Conservation (phyloP, 805 yeast species). For the Blastobotrys attinorum region DNA sequence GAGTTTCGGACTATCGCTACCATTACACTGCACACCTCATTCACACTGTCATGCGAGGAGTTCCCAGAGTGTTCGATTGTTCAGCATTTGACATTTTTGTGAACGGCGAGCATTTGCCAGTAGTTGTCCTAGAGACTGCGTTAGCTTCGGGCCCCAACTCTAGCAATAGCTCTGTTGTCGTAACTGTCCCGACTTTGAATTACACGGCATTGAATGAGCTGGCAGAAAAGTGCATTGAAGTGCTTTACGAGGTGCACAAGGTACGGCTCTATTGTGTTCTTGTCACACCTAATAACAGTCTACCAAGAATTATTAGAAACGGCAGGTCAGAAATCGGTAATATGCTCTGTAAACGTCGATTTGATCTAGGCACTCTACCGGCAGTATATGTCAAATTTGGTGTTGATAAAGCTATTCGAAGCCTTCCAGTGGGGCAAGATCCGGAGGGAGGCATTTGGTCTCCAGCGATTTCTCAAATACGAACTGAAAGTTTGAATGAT, state of each 20-base stretch:
- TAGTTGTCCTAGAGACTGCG: conserved; percentile 74
- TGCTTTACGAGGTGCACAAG: conserved; percentile 51
- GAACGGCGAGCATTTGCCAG: conserved; percentile 75
- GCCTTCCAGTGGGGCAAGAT: conserved; percentile 69
- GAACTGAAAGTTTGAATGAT: conserved; percentile 52
- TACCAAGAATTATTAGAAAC: conserved; percentile 77
- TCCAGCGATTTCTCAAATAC: conserved; percentile 56
- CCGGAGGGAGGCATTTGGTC: conserved; percentile 81
- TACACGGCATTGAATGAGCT: conserved; percentile 40
- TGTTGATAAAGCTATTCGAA: conserved; percentile 51
- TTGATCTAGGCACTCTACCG: conserved; percentile 69
- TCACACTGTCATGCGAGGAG: conserved; percentile 72
- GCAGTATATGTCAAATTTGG: conserved; percentile 78
- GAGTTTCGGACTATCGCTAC: conserved; percentile 37
- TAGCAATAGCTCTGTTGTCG: background rate
- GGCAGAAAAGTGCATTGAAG: conserved; percentile 38
- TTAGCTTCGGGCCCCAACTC: conserved; percentile 32
- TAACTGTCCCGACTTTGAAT: conserved; percentile 1
- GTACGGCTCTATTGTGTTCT: conserved; percentile 76
- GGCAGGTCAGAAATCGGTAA: conserved; percentile 92
- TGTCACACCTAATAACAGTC: conserved; percentile 68
- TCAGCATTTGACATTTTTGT: conserved; percentile 81
- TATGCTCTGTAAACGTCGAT: conserved; percentile 69
- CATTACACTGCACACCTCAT: conserved; percentile 85
- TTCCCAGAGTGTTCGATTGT: conserved; percentile 78